Conservation (phyloP, 1,139 yeast genomes). For the Wickerhamomyces sp. region DNA sequence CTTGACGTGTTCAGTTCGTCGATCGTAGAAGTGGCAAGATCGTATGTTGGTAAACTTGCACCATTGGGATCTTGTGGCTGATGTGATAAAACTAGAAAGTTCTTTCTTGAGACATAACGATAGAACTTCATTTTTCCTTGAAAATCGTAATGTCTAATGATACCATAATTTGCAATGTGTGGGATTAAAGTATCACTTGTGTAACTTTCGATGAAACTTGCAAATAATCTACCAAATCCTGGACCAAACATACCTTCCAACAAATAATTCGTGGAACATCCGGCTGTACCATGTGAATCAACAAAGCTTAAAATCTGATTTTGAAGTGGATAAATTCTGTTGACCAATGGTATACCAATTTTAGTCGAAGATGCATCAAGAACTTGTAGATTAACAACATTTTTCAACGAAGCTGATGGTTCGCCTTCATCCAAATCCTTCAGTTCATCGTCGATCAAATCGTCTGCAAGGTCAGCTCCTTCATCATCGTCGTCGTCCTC, state of each 20-base stretch:
- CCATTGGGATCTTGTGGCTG: conserved; percentile 21
- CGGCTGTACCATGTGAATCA: conserved; percentile 34
- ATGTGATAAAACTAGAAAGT: conserved; percentile 29
- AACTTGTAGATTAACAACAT: conserved; percentile 27
- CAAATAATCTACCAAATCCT: conserved; percentile 44
- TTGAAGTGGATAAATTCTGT: conserved; percentile 55
- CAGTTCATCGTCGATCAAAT: conserved; percentile 20
- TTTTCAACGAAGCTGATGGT: conserved; percentile 23
- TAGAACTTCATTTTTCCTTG: conserved; percentile 71
- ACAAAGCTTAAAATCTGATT: conserved; percentile 55
- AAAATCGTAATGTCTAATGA: conserved; percentile 65
- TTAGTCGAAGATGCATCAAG: conserved; percentile 18
- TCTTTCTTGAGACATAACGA: conserved; percentile 52
- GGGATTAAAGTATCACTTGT: conserved; percentile 32
- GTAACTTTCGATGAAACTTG: conserved; percentile 44
- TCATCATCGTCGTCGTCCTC: conserved; percentile 24
- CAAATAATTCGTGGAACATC: conserved; percentile 55
- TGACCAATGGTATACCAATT: conserved; percentile 31
- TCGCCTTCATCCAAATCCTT: conserved; percentile 20
- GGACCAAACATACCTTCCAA: conserved; percentile 47
- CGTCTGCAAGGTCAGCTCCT: conserved; percentile 10
- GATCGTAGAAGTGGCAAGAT: conserved; percentile 10
- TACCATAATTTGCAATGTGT: conserved; percentile 31
- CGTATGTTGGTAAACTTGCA: conserved; percentile 25
- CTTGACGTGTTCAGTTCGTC: conserved; percentile 16